Evolutionary conservation across 1,284 basidiomycete species (phyloP).

Genomic region (Apiotrichum montevideense): DNA sequence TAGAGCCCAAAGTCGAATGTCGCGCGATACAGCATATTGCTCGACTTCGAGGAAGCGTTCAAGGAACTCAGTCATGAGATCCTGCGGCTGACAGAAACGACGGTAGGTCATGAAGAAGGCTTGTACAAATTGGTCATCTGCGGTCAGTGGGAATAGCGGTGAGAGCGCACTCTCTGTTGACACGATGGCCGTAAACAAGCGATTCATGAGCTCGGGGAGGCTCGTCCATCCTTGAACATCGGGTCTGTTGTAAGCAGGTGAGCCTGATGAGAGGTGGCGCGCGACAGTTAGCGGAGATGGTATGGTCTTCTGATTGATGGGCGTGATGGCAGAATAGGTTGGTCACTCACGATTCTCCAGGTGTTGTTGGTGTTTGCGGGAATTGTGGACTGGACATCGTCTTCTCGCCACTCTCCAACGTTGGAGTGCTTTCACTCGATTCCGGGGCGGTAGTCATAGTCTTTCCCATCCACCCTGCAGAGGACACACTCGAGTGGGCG

Average conservation of each 20-base stretch:
- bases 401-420: background rate
- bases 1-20: conserved; percentile 38
- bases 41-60: conserved; percentile 34
- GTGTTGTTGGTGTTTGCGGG: background rate
- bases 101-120: conserved; percentile 45
- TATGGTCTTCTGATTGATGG: background rate
- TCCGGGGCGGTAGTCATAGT: background rate
- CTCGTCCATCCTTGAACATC: conserved; percentile 1
- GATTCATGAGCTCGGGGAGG: conserved; percentile 31
- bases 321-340: too few relatives aligned
- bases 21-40: conserved; percentile 28
- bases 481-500: conserved; percentile 26
- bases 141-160: background rate
- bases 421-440: conserved; percentile 4
- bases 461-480: conserved; percentile 30
- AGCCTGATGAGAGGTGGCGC: too few relatives aligned
- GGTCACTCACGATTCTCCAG: background rate
- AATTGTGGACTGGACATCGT: background rate
- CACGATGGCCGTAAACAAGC: conserved; percentile 37
- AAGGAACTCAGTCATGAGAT: conserved; percentile 38
- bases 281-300: too few relatives aligned
- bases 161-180: conserved; percentile 32
- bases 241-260: background rate
- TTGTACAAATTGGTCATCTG: conserved; percentile 34
- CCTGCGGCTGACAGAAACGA: conserved; percentile 36